These are phyloP conservation scores for Lipomyces yamadae DNA, from an alignment of 805 yeast species.

Conservation along the genomic window DNA sequence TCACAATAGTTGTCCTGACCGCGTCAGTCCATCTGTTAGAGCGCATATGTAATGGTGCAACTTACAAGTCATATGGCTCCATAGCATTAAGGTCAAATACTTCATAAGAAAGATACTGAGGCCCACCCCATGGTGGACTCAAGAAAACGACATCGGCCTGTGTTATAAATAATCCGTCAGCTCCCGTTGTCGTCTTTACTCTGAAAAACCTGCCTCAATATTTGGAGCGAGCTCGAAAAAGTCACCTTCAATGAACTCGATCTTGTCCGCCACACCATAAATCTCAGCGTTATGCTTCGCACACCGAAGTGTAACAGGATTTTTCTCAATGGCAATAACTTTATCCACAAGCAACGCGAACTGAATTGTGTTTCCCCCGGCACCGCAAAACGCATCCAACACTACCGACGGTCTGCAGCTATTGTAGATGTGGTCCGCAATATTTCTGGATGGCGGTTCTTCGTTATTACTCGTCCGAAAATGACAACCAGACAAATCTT, in stretches of 20 bases:
- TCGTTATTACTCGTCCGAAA: not conserved
- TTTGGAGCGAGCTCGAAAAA: conserved; percentile 48
- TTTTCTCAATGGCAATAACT: conserved; percentile 67
- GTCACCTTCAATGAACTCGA: conserved; percentile 56
- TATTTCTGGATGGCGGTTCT: conserved; percentile 38
- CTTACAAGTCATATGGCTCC: conserved; percentile 34
- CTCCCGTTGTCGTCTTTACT: conserved; percentile 40
- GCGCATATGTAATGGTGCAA: not conserved
- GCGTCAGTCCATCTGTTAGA: not conserved
- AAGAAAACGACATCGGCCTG: conserved; percentile 62
- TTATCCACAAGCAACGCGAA: conserved; percentile 56
- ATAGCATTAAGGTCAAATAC: conserved; percentile 32
- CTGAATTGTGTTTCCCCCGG: conserved; percentile 80
- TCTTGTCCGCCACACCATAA: conserved; percentile 59
- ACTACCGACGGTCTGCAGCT: conserved; percentile 38
- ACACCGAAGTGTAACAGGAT: conserved; percentile 65
- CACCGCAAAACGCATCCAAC: conserved; percentile 76
- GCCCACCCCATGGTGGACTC: conserved; percentile 89
- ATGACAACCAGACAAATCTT: conserved; percentile 42
- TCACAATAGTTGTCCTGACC: conserved; percentile 11
- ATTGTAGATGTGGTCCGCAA: conserved; percentile 34
- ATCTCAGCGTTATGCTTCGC: conserved; percentile 64
- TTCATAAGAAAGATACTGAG: conserved; percentile 25
- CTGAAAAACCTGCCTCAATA: not conserved
- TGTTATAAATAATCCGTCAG: not conserved